A percentile compares a stretch with the other conserved stretches of the same genome.
These are phyloP conservation scores for Cystobasidium tubakii DNA, from an alignment of 768 basidiomycete species.

Conservation along the genomic window DNA sequence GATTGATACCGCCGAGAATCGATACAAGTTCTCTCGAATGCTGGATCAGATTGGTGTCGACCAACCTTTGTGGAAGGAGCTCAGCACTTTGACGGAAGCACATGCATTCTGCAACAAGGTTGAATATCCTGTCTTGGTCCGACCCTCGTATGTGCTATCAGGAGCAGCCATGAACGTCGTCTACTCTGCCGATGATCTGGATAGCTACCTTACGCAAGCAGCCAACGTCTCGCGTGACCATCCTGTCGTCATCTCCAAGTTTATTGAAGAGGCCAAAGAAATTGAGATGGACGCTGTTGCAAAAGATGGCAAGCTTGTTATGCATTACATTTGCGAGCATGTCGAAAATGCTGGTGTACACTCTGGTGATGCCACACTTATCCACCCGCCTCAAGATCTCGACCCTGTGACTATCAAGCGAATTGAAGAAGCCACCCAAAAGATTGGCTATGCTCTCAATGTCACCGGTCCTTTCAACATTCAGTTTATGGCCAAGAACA, in stretches of 20 bases:
- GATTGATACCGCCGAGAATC: constrained; percentile 98
- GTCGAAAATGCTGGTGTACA: constrained; percentile 99
- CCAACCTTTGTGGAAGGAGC: constrained; percentile 94
- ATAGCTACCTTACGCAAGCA: constrained; percentile 86
- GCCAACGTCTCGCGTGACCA: constrained; percentile 92
- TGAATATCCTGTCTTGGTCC: constrained; percentile 89
- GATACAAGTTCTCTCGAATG: constrained; percentile 98
- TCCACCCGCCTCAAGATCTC: constrained; percentile 95
- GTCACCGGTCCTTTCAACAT: constrained; percentile 99
- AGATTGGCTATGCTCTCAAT: constrained; percentile 95
- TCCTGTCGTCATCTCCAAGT: constrained; percentile 97
- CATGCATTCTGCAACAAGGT: constrained; percentile 83
- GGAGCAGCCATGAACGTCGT: constrained; percentile 99
- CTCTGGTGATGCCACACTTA: constrained; percentile 95
- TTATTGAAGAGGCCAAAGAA: constrained; percentile 99
- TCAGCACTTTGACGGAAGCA: constrained; percentile 84
- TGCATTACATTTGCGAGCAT: constrained; percentile 99
- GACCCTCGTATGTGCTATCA: constrained; percentile 97
- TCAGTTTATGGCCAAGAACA: constrained; percentile 99
- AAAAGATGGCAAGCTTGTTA: constrained; percentile 92
- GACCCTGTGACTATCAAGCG: constrained; percentile 93
- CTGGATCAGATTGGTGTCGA: constrained; percentile 97
- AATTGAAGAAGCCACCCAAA: constrained; percentile 92
- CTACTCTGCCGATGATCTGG: constrained; percentile 81
- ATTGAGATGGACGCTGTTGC: constrained; percentile 99